Conservation (phyloP, 768 basidiomycete genomes). For the Kwoniella botswanensis region DNA sequence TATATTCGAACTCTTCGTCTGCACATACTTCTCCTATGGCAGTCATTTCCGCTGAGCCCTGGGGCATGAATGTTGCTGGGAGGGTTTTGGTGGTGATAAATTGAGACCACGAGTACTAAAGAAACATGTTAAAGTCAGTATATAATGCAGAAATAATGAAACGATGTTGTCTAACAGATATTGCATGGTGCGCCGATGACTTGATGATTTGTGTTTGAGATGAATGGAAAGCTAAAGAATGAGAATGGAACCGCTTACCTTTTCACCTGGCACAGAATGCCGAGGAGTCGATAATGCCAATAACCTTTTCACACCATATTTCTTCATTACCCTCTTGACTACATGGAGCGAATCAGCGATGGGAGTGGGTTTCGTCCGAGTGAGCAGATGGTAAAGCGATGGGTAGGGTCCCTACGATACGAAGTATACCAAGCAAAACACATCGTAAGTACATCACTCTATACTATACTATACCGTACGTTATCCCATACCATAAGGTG, state of each 20-base stretch:
- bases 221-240: too few species aligned
- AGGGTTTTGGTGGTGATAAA: slow-evolving; percentile 20
- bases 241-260: background rate
- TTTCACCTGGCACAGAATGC: slow-evolving; percentile 17
- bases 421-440: background rate
- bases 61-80: slow-evolving; percentile 12
- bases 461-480: background rate
- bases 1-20: slow-evolving; percentile 18
- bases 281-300: slow-evolving; percentile 17
- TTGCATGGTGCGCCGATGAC: too few species aligned
- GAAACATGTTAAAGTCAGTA: too few species aligned
- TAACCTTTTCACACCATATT: slow-evolving; percentile 14
- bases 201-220: too few species aligned
- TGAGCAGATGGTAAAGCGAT: slow-evolving; percentile 12
- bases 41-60: slow-evolving; percentile 21
- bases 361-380: slow-evolving; percentile 12
- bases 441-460: background rate
- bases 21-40: slow-evolving; percentile 10
- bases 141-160: too few species aligned
- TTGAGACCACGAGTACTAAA: slow-evolving; percentile 18
- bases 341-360: slow-evolving; percentile 14
- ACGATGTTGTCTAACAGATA: too few species aligned
- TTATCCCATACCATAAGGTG: background rate
- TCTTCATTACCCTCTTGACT: slow-evolving; percentile 20
- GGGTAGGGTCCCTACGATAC: slow-evolving; percentile 13